Evolutionary conservation across 2,329 filamentous ascomycete genomes (phyloP), one percentile per base, ranked within the genome.

Genomic region (Escovopsis weberi): DNA sequence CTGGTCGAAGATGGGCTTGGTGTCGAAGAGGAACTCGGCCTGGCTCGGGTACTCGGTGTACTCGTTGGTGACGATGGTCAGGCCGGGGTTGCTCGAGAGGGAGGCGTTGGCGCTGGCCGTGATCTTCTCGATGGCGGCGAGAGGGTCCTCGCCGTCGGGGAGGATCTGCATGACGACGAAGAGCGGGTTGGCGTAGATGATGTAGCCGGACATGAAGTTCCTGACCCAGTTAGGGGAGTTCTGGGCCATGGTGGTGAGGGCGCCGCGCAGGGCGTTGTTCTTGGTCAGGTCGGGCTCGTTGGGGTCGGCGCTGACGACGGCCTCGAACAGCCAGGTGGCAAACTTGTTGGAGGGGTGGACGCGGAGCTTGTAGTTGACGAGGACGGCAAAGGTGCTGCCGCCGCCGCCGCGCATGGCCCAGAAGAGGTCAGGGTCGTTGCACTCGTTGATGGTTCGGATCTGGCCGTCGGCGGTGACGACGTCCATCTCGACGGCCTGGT

Each of bases 321-420:
- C 74, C 2, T 56, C 66, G 1, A 77, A 48, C n/a, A 67, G 51
- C 19, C 63, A 46, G 69, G 9, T 67, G 70, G 12, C 80, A 64
- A 2, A 76, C 69, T 45, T 75, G 63, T 41, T 45, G 1, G 55
- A 50, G 6, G 56, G 62, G 10, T 60, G 66, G 2, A 70, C 70
- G 3, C 54, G 65, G 2, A 74, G 44, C 15, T 66, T 50, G 26
- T 60, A 43, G 1, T 73, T 72, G 28, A 51, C 51, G 0, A 62
- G 66, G 6, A 66, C 68, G 8, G 78, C 62, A 1, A 75, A 68
- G 43, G 73, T 63, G 23, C 39, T 26, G 15, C 43, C 43, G 15
- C 75, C 73, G 2, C 73, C 72, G 5, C 73, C 72, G 36, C 62
- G 60, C 2, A 77, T 55, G 4, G 74, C 75, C 74, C 73, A 80